Percentiles rank a stretch among this genome's conserved stretches.
Evolutionary conservation across 2,329 filamentous ascomycete species (phyloP).

Genomic region (Colletotrichum simmondsii): DNA sequence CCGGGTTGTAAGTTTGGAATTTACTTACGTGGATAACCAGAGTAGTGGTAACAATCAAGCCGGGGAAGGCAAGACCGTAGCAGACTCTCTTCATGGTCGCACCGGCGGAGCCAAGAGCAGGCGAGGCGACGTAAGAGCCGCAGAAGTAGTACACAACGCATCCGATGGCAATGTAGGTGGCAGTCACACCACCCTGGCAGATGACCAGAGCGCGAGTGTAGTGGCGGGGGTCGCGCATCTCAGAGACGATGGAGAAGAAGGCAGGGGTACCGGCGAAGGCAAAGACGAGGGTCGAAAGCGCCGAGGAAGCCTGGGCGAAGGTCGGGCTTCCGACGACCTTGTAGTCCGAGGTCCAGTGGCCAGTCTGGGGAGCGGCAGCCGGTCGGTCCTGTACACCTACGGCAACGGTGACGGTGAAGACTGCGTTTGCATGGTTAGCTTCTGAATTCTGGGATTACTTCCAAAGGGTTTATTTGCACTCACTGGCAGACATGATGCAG

Average conservation of each 20-base stretch:
- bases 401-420: constrained; percentile 42
- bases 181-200: constrained; percentile 41
- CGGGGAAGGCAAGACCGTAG: constrained; percentile 52
- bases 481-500: constrained; percentile 42
- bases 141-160: constrained; percentile 58
- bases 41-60: constrained; percentile 41
- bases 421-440: constrained; percentile 7
- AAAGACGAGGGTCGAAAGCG: constrained; percentile 48
- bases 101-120: constrained; percentile 58
- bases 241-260: constrained; percentile 46
- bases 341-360: constrained; percentile 41
- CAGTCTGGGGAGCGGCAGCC: constrained; percentile 37
- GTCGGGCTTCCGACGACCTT: constrained; percentile 69
- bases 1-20: rapidly evolving
- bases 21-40: constrained; percentile 42
- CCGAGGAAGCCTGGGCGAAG: constrained; percentile 56
- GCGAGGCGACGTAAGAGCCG: constrained; percentile 57
- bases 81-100: constrained; percentile 52
- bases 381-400: constrained; percentile 44
- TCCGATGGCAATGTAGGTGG: constrained; percentile 46
- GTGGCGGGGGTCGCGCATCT: constrained; percentile 46
- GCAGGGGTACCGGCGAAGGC: constrained; percentile 50
- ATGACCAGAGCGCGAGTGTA: constrained; percentile 43
- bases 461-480: constrained; percentile 6
- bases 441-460: neutral